Conservation (phyloP, 73 alveolate genomes). For the Blepharisma stoltei region DNA sequence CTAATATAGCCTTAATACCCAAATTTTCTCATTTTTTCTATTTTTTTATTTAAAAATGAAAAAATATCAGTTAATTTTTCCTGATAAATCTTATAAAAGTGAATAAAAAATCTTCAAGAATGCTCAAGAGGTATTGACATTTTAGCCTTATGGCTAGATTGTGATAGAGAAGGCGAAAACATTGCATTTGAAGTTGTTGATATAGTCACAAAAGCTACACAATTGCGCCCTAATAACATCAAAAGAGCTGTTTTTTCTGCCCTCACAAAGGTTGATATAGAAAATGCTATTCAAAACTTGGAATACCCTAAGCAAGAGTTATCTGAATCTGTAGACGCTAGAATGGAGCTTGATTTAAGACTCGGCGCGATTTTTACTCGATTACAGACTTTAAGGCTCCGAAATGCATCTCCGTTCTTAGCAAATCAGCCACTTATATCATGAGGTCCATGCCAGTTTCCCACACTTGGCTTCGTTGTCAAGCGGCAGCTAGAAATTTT, state of each 20-base stretch:
- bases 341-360: slow-evolving; percentile 93
- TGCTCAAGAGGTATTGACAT: slow-evolving; percentile 47
- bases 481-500: slow-evolving; percentile 87
- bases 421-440: slow-evolving; percentile 52
- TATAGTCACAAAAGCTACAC: slow-evolving; percentile 15
- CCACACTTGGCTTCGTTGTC: slow-evolving; percentile 98
- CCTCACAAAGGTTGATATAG: slow-evolving; percentile 48
- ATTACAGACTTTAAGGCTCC: slow-evolving; percentile 77
- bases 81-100: too few species aligned
- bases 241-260: slow-evolving; percentile 88
- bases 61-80: not conserved
- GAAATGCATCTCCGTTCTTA: slow-evolving; percentile 32
- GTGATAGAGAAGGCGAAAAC: slow-evolving; percentile 99
- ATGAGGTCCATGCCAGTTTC: slow-evolving; percentile 99
- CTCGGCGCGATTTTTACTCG: slow-evolving; percentile 98
- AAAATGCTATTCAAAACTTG: slow-evolving; percentile 51
- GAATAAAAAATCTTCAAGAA: slow-evolving; percentile 26
- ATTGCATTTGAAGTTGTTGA: slow-evolving; percentile 92
- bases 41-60: not conserved
- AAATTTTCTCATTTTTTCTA: too few species aligned
- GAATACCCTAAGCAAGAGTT: slow-evolving; percentile 87
- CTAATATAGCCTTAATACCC: too few species aligned
- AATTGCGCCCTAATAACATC: slow-evolving; percentile 41
- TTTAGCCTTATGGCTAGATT: slow-evolving; percentile 97
- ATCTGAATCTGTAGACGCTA: slow-evolving; percentile 95